A percentile compares a stretch with the other conserved stretches of the same genome.
Evolutionary conservation across 768 basidiomycete species (phyloP).

Genomic region (Tylopilus subfusipes): DNA sequence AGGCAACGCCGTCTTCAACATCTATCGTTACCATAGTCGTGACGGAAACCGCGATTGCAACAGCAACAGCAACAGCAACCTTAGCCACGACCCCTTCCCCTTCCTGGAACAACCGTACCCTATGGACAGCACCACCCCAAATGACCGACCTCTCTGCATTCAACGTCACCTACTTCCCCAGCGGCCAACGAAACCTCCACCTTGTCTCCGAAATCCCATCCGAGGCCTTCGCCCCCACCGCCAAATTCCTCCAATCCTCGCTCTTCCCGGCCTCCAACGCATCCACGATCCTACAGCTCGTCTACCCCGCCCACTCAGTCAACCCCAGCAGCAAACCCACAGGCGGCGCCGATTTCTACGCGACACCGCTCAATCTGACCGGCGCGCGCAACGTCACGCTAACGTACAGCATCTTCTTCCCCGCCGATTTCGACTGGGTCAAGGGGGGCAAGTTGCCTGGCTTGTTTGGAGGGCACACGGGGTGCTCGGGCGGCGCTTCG

Average conservation of each 20-base stretch:
- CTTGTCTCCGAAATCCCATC: conserved; percentile 50
- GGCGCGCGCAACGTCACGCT: conserved; percentile 53
- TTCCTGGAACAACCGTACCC: conserved; percentile 17
- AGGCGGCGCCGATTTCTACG: conserved; percentile 74
- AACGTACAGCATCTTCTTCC: conserved; percentile 76
- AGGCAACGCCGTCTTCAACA: not conserved
- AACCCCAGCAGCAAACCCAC: conserved; percentile 60
- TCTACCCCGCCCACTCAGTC: conserved; percentile 66
- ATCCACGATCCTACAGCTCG: conserved; percentile 52
- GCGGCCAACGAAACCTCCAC: conserved; percentile 51
- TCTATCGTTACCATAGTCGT: conserved; percentile 10
- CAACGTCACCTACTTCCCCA: conserved; percentile 54
- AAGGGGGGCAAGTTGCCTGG: conserved; percentile 84
- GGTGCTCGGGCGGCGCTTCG: conserved; percentile 71
- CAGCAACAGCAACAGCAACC: not conserved
- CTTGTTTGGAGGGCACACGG: conserved; percentile 62
- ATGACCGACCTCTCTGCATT: conserved; percentile 61
- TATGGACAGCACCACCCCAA: conserved; percentile 51
- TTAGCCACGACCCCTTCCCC: not conserved
- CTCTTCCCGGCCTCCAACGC: conserved; percentile 13
- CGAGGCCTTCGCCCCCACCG: conserved; percentile 26
- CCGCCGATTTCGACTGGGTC: conserved; percentile 70
- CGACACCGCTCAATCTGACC: conserved; percentile 43
- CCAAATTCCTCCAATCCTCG: conserved; percentile 10
- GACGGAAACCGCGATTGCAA: not conserved